These are phyloP conservation scores for Evernia prunastri DNA, from an alignment of 495 filamentous ascomycete genomes.

Conservation along the genomic window DNA sequence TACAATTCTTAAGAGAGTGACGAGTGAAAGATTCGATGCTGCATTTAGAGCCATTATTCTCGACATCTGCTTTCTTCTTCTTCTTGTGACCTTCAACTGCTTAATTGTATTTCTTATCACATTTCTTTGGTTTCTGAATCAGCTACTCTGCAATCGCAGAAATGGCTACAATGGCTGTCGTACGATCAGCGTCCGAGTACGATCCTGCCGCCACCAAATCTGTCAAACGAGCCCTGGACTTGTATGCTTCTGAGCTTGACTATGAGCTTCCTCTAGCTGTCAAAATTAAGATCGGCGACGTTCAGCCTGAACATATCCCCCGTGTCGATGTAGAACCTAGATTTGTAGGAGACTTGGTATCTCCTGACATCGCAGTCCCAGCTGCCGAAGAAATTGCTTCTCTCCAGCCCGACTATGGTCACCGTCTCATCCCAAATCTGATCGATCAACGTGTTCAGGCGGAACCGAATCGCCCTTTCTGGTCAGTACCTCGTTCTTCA, in stretches of 20 bases:
- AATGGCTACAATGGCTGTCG: background rate
- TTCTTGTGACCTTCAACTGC: too few species aligned
- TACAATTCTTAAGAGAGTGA: background rate
- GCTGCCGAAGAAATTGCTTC: background rate
- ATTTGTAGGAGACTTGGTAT: background rate
- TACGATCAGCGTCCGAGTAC: background rate
- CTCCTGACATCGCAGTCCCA: background rate
- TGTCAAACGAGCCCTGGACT: background rate
- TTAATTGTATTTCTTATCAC: too few species aligned
- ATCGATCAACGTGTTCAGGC: constrained; percentile 43
- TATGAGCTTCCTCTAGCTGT: background rate
- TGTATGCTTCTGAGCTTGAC: background rate
- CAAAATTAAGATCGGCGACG: background rate
- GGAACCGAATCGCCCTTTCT: constrained; percentile 36
- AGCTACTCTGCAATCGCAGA: background rate
- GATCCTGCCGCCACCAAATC: background rate
- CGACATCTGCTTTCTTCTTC: too few species aligned
- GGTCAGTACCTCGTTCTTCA: constrained; percentile 38
- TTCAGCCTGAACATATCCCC: background rate
- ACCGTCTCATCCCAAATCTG: constrained; percentile 11
- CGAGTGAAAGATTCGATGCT: too few species aligned
- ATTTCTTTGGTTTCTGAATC: too few species aligned
- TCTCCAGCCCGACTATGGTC: background rate
- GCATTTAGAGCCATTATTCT: too few species aligned
- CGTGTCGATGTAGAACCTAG: background rate